Conservation (phyloP, 805 yeast species). For the Ogataea pini region DNA sequence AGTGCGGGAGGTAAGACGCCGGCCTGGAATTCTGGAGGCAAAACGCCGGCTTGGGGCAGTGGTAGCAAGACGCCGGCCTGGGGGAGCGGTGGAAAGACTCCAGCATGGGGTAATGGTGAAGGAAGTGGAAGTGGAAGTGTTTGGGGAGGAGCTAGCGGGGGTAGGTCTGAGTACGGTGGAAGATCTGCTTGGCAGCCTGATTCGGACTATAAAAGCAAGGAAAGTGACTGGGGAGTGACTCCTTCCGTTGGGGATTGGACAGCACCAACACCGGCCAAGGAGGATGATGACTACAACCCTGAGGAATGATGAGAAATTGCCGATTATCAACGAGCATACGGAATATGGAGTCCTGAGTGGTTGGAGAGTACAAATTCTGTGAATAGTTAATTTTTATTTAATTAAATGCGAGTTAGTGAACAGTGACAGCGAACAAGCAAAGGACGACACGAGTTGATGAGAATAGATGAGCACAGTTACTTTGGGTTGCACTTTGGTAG, state of each 20-base stretch:
- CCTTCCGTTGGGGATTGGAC: constrained; percentile 50
- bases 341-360: background rate
- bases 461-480: too few relatives aligned
- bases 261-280: constrained; percentile 44
- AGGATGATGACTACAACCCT: constrained; percentile 30
- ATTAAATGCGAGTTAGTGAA: too few relatives aligned
- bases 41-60: constrained; percentile 41
- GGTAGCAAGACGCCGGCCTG: constrained; percentile 37
- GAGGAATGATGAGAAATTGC: constrained; percentile 11
- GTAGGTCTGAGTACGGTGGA: constrained; percentile 52
- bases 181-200: constrained; percentile 48
- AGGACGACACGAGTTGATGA: too few relatives aligned
- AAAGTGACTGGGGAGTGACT: constrained; percentile 42
- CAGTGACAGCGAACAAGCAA: too few relatives aligned
- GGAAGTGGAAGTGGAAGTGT: constrained; percentile 36
- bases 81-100: constrained; percentile 44
- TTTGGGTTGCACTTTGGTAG: too few relatives aligned
- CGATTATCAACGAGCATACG: background rate
- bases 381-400: too few relatives aligned
- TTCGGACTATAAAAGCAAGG: constrained; percentile 21
- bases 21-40: constrained; percentile 45
- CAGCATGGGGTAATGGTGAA: constrained; percentile 44
- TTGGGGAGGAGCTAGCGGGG: constrained; percentile 39
- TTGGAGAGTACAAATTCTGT: background rate
- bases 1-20: constrained; percentile 41